These are phyloP conservation scores for Sophora flavescens DNA, from an alignment of 306 rosid species.

Conservation along the genomic window DNA sequence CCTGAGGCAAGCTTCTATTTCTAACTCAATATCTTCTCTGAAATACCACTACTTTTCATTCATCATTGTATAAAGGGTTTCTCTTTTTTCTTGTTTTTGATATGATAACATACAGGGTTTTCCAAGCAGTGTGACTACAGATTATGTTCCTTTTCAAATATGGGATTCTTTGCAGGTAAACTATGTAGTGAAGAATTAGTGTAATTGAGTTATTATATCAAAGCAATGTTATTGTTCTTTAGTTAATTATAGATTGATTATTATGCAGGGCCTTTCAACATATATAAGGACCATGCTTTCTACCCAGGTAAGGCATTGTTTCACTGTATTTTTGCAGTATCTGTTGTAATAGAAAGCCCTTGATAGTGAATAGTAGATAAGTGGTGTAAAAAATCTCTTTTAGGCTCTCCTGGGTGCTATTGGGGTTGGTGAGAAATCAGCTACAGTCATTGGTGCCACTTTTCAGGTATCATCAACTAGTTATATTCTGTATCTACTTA, in stretches of 20 bases:
- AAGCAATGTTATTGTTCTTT: slow-evolving; percentile 23
- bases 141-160: slow-evolving; percentile 91
- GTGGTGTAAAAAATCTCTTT: slow-evolving; percentile 36
- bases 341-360: not conserved
- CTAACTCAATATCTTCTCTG: slow-evolving; percentile 6
- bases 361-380: slow-evolving; percentile 11
- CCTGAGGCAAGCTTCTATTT: slow-evolving; percentile 77
- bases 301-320: slow-evolving; percentile 75
- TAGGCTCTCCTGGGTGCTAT: slow-evolving; percentile 94
- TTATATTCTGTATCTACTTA: slow-evolving; percentile 28
- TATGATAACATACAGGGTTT: slow-evolving; percentile 69
- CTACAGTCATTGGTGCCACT: slow-evolving; percentile 95
- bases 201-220: slow-evolving; percentile 27
- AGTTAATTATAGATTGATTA: slow-evolving; percentile 33
- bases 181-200: slow-evolving; percentile 7
- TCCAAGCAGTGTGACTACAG: slow-evolving; percentile 93
- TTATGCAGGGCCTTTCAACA: slow-evolving; percentile 84
- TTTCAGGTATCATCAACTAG: slow-evolving; percentile 75
- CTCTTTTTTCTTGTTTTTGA: not conserved
- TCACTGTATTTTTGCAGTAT: not conserved
- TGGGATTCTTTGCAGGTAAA: slow-evolving; percentile 96
- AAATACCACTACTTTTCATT: not conserved
- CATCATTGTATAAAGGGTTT: slow-evolving; percentile 22
- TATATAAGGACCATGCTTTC: slow-evolving; percentile 97
- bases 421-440: slow-evolving; percentile 98